Percentiles rank a stretch among this genome's conserved stretches.
Conservation (phyloP, 495 filamentous ascomycete species). For the Paragyromitra xinjiangensis region DNA sequence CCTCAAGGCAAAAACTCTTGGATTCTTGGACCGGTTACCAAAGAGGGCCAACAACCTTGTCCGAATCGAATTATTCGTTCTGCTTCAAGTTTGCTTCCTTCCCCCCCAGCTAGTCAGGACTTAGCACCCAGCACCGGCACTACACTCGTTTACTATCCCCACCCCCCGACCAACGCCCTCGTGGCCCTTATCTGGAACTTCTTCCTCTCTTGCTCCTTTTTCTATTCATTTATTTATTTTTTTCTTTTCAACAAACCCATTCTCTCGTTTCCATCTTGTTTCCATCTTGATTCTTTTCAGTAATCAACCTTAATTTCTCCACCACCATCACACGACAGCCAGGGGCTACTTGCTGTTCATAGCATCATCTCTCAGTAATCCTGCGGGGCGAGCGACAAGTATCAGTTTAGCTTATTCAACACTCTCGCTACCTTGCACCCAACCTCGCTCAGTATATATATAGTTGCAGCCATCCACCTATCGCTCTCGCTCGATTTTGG, state of each 20-base stretch:
- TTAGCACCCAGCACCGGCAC: neutral
- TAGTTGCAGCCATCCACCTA: neutral
- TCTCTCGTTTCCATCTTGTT: conserved; percentile 19
- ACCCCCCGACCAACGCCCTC: conserved; percentile 3
- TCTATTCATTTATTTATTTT: neutral
- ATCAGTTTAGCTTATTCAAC: conserved; percentile 1
- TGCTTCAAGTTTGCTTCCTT: conserved; percentile 16
- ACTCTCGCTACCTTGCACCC: conserved; percentile 19
- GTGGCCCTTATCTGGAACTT: conserved; percentile 30
- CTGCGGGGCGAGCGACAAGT: conserved; percentile 23
- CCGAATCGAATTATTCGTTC: conserved; percentile 15
- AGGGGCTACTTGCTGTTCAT: conserved; percentile 22
- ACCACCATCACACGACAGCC: neutral
- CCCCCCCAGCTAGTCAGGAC: conserved; percentile 1
- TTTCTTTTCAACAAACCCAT: neutral
- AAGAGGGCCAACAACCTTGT: conserved; percentile 12
- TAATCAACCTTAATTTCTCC: conserved; percentile 1
- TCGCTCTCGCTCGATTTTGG: neutral
- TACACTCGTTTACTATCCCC: neutral
- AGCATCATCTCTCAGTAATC: conserved; percentile 25
- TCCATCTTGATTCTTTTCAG: neutral
- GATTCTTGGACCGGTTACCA: conserved; percentile 9
- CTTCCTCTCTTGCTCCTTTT: conserved; percentile 17
- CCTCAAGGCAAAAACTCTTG: conserved; percentile 5
- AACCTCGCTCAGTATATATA: conserved; percentile 20